phyloP scores from a whole-genome alignment of 169 alveolate species.

The Eimeria falciformis region DNA sequence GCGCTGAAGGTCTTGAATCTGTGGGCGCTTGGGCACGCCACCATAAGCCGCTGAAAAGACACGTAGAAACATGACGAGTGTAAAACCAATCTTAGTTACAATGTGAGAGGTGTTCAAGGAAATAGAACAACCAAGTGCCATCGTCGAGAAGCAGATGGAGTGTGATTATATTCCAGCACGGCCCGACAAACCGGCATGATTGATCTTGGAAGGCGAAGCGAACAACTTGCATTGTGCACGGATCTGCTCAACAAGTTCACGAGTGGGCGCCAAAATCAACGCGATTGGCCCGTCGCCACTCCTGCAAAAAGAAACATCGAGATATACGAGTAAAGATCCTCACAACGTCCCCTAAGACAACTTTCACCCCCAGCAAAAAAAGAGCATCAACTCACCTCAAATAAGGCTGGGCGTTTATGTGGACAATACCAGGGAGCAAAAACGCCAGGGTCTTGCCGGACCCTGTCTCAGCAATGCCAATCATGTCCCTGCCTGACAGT shows the following conservation, averaged over 20 bases:
- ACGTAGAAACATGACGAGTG: no score
- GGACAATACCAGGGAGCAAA: conserved; percentile 93
- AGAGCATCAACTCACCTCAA: conserved; percentile 39
- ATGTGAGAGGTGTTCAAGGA: no score
- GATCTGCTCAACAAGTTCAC: conserved; percentile 98
- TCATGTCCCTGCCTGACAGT: conserved; percentile 93
- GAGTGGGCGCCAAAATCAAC: conserved; percentile 98
- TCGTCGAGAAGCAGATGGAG: not conserved
- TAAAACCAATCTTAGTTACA: no score
- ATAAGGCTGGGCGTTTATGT: conserved; percentile 88
- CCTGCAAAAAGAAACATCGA: conserved; percentile 41
- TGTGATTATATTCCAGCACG: not conserved
- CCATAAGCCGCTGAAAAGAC: conserved; percentile 93
- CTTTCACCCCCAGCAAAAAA: no score
- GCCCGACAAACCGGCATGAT: not conserved
- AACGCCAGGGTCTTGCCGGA: conserved; percentile 97
- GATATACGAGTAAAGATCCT: not conserved
- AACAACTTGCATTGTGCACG: conserved; percentile 78
- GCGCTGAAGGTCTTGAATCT: conserved; percentile 89
- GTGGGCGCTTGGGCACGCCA: conserved; percentile 95
- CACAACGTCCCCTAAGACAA: no score
- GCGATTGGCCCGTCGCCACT: conserved; percentile 98
- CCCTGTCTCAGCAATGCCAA: conserved; percentile 97
- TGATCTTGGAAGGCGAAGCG: conserved; percentile 38
- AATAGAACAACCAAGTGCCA: not conserved